Evolutionary conservation across 2,329 filamentous ascomycete genomes (phyloP).

Genomic region (Pestalotiopsis sp.): DNA sequence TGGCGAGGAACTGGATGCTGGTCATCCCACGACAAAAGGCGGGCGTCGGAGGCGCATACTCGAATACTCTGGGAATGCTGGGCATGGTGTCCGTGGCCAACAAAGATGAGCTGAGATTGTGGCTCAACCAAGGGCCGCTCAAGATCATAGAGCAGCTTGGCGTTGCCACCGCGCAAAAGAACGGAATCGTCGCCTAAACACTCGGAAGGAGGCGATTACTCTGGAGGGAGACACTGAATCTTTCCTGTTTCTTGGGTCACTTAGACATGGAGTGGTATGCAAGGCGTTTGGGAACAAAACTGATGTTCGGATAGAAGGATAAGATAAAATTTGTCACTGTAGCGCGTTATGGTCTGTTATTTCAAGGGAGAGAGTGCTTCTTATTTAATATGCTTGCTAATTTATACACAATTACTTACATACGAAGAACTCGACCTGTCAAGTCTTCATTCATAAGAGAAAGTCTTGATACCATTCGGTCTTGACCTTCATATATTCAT

Average conservation of each 20-base stretch:
- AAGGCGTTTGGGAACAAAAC: constrained; percentile 5
- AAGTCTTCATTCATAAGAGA: neutral
- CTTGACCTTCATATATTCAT: no score
- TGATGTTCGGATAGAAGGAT: neutral
- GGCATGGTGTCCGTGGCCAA: constrained; percentile 42
- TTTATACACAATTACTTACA: neutral
- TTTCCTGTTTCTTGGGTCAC: neutral
- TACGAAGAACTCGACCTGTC: neutral
- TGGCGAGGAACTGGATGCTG: constrained; percentile 46
- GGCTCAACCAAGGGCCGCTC: constrained; percentile 37
- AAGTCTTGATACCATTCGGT: no score
- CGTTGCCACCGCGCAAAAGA: constrained; percentile 20
- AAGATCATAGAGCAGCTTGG: constrained; percentile 40
- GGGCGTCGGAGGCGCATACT: constrained; percentile 37
- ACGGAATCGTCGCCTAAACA: neutral
- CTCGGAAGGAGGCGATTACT: neutral
- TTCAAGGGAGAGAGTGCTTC: neutral
- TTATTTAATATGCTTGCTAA: neutral
- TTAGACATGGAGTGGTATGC: neutral
- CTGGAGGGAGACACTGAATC: neutral
- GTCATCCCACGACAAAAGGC: constrained; percentile 45
- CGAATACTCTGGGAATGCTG: constrained; percentile 50
- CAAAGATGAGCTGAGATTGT: constrained; percentile 36
- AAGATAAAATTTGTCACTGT: neutral
- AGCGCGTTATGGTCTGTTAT: neutral